Evolutionary conservation across 352 stramenopile species (phyloP).

Genomic region (Pythium dissimile): DNA sequence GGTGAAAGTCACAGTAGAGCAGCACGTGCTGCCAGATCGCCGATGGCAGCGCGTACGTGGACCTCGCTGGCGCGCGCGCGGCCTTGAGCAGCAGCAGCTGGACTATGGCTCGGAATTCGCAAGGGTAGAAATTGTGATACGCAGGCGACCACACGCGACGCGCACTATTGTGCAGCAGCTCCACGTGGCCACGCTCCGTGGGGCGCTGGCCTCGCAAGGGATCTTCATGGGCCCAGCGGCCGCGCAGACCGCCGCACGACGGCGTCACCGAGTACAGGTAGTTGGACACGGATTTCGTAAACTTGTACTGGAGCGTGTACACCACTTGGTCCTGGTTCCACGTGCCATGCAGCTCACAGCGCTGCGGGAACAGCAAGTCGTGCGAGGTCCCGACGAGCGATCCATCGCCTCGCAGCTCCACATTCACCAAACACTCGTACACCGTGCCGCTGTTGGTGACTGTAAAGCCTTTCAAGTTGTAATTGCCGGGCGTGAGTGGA

Average conservation of each 20-base stretch:
- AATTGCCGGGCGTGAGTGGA: constrained; percentile 48
- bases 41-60: constrained; percentile 1
- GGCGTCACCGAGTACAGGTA: constrained; percentile 53
- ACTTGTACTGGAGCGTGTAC: constrained; percentile 57
- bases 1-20: constrained; percentile 20
- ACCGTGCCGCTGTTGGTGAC: constrained; percentile 56
- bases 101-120: constrained; percentile 7
- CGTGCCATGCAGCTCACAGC: constrained; percentile 39
- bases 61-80: not conserved
- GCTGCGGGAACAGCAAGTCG: constrained; percentile 49
- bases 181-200: constrained; percentile 13
- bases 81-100: constrained; percentile 16
- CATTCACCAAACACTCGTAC: constrained; percentile 43
- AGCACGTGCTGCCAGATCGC: constrained; percentile 21
- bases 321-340: constrained; percentile 38
- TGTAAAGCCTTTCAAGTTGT: constrained; percentile 50
- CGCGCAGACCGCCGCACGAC: constrained; percentile 33
- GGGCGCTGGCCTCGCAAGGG: constrained; percentile 18
- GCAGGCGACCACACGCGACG: constrained; percentile 11
- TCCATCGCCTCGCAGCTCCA: constrained; percentile 39
- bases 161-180: not conserved
- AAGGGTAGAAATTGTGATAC: constrained; percentile 14
- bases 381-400: constrained; percentile 40
- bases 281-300: constrained; percentile 24
- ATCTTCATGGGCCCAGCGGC: constrained; percentile 48